Conservation (phyloP, 768 basidiomycete species). For the Postia placenta region DNA sequence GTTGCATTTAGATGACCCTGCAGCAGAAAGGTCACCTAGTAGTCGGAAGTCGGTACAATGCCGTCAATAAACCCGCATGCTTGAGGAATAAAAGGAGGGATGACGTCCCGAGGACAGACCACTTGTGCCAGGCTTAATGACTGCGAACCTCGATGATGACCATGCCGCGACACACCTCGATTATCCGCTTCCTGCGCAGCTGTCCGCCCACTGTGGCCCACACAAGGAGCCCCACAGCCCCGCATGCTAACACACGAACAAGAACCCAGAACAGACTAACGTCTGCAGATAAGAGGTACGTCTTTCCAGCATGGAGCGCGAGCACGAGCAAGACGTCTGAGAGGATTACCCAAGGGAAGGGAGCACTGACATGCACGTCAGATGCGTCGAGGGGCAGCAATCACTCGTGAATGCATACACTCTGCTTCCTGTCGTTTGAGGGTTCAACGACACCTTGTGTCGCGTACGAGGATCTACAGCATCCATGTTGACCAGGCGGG, state of each 20-base stretch:
- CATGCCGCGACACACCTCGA: constrained; percentile 45
- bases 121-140: too few relatives aligned
- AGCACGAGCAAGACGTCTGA: constrained; percentile 61
- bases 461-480: constrained; percentile 28
- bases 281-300: constrained; percentile 58
- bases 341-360: constrained; percentile 50
- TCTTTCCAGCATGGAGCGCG: constrained; percentile 58
- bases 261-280: constrained; percentile 73
- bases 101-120: constrained; percentile 63
- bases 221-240: constrained; percentile 56
- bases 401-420: constrained; percentile 18
- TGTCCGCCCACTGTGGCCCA: constrained; percentile 56
- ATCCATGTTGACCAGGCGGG: constrained; percentile 23
- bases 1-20: neutral
- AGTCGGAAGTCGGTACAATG: constrained; percentile 61
- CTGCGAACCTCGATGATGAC: too few relatives aligned
- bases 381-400: neutral
- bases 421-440: constrained; percentile 10
- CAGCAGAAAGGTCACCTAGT: constrained; percentile 43
- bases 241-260: constrained; percentile 66
- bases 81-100: constrained; percentile 60
- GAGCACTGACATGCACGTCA: constrained; percentile 27
- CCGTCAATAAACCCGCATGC: constrained; percentile 60
- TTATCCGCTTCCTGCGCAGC: constrained; percentile 43
- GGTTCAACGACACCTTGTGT: constrained; percentile 28